Conservation (phyloP, 441 rosid genomes). For the Arabidopsis lyrata region DNA sequence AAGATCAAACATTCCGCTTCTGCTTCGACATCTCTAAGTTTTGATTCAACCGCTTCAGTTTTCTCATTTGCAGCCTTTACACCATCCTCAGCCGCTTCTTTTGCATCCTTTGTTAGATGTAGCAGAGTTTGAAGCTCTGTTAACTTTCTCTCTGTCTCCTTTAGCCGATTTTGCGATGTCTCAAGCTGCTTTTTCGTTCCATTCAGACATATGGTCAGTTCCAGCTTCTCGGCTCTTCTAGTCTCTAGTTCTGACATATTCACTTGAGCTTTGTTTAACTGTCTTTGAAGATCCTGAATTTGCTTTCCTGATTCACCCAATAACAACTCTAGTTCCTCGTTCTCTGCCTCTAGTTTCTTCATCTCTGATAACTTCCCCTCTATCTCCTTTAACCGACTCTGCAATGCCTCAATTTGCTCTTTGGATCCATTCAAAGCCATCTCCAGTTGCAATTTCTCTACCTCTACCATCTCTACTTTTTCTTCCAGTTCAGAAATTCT, state of each 20-base stretch:
- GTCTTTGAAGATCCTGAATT: constrained; percentile 40
- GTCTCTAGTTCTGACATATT: constrained; percentile 49
- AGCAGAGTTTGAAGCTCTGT: constrained; percentile 59
- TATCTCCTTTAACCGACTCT: constrained; percentile 53
- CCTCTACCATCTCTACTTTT: constrained; percentile 63
- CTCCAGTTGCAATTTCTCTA: constrained; percentile 61
- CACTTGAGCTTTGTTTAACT: constrained; percentile 44
- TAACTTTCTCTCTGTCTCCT: constrained; percentile 53
- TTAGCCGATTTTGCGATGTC: constrained; percentile 47
- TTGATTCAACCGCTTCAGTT: constrained; percentile 60
- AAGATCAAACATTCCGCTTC: constrained; percentile 59
- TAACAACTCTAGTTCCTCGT: constrained; percentile 42
- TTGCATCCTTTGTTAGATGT: constrained; percentile 55
- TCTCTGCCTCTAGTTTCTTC: constrained; percentile 52
- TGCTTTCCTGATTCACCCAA: constrained; percentile 45
- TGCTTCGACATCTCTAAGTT: constrained; percentile 58
- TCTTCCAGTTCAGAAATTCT: constrained; percentile 68
- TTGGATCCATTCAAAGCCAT: constrained; percentile 56
- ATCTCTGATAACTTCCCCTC: constrained; percentile 51
- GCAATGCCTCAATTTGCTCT: constrained; percentile 50
- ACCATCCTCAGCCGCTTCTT: constrained; percentile 63
- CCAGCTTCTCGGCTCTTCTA: constrained; percentile 54
- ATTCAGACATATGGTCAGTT: constrained; percentile 50
- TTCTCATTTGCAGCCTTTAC: constrained; percentile 52
- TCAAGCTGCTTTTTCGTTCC: constrained; percentile 58